Evolutionary conservation across 106 monocot species (phyloP), one percentile per base, ranked within the genome.

Genomic region (Xerophyta viscosa): DNA sequence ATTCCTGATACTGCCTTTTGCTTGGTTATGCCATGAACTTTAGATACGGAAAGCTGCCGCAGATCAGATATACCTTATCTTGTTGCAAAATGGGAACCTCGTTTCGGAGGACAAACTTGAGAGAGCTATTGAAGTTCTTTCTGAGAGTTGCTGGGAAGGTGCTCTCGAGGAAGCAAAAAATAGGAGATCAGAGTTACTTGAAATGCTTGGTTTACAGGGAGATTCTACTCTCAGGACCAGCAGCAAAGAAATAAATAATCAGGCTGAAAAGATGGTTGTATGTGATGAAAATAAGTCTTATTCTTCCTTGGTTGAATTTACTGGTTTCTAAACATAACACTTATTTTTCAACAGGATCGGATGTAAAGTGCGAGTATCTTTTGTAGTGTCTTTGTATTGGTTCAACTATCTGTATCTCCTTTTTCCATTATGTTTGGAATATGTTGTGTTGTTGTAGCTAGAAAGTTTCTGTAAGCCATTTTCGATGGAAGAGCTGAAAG

Each of bases 101-200:
- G 26, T 83, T 23, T 27, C 46, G 15, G 68, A 67, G 25, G 73
- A 77, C 12, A 75, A 61, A 54, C 50, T 64, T 48, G 89, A 64
- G 17, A 70, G 21, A 52, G 79, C 72, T 3, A 62, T 82, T 10
- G 85, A 90, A 72, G 47, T 98, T n/a, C 12, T 98, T 27, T n/a
- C 73, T 0, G 90, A 90, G 48, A 98, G 74, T 6, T 82, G 79
- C 49, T 98, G 96, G 96, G 96, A 98, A 23, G 90, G 86, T 52
- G 77, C 73, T 46, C 0, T 82, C 3, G 90, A 79, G 24, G 74
- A 74, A 61, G 71, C 82, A 29, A 86, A 64, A 54, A 30, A 22
- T 50, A 66, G 63, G 20, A 73, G 68, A 39, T 51, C 27, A 7
- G 54, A 77, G 4, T 59, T 98, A 10, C 66, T 37, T 41, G 70